Base-by-base conservation (phyloP, 805 yeast species). In the Spencermartinsiella europaea region DNA sequence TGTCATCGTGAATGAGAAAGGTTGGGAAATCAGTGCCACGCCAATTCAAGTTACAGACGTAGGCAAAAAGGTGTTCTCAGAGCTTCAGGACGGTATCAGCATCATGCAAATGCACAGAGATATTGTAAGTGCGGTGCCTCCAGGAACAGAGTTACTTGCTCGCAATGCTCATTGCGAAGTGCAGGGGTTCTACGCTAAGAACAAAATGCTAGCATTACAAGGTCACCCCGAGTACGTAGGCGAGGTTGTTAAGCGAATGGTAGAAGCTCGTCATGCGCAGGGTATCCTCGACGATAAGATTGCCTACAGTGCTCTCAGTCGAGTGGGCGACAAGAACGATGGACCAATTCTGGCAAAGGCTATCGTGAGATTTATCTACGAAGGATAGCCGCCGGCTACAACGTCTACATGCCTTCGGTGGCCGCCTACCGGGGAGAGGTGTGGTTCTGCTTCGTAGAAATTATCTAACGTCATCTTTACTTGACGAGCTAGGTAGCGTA, bases 191-290 rank as follows among this genome's bases (percentile, higher is more conserved):
- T 75, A 75, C 46, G 74, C 76, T 35, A 70, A 73, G 0, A 59
- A 70, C 19, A 70, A 73, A 38, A 45, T 84, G 5, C 64, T 89
- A 19, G 77, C 93, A 0, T 76, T 88, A 54, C 97, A 89, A 64
- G 96, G 96, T 0, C 97, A 89, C 58, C 96, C 96, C 0, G 96
- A 89, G 61, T 89, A 85, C 58, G 59, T 67, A 21, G 66, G 68
- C 0, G 70, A 63, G 4, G 53, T 53, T 4, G 51, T 53, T 22
- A 31, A 37, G 35, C 44, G 44, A 28, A 28, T 58, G 17, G 49
- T 58, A 21, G 38, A 47, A 14, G 34, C 33, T 3, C 46, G 62
- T 7, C 48, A 37, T 15, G 44, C 31, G 4, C 17, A 21, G 10
- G 57, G 55, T 10, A 22, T 50, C n/a, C 44, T 56, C 35, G 25